Evolutionary conservation across 2,329 filamentous ascomycete species (phyloP), one percentile per base, ranked within the genome.

Genomic region (Verticillium isaacii): DNA sequence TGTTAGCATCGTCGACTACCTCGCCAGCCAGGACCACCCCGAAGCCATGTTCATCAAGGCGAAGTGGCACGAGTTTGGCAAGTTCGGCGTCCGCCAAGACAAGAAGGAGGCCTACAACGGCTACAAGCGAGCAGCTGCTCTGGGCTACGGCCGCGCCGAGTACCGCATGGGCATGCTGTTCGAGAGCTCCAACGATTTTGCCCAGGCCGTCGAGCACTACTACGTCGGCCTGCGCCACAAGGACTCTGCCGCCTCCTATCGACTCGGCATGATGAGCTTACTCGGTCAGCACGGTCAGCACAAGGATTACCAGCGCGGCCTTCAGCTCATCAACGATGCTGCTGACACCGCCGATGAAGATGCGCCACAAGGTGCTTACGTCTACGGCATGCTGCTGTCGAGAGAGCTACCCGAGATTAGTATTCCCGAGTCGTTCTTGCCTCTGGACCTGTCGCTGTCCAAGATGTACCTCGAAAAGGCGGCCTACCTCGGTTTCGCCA

Each of bases 131-230:
- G 91, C 95, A n/a, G 90, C 92, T 34, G 90, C 93, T 68, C 88
- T 91, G 68, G 92, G 92, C 62, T 96, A 93, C 77, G 87, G 89
- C 25, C 85, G 95, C 68, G 93, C 95, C 23, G 92, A 98, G 75
- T 99, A 99, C 75, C 88, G 95, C 56, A 96, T 99, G 78, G 95
- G 95, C 65, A 99, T 98, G 94, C 90, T 97, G 62, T 98, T 93
- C 73, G 95, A 99, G 77, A 93, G 91, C 73, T 94, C 93, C 5
- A 96, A 96, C 71, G 94, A 99, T 71, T 89, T 93, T 63, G 84
- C 89, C 65, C 97, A 96, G 74, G 95, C 95, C 6, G 88, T 97
- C 71, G 88, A 89, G 70, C 93, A 98, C 75, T 99, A 98, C 76
- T 87, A 92, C 66, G 85, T 86, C 57, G 95, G 95, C 58, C 88